Evolutionary conservation across 2,329 filamentous ascomycete species (phyloP), one percentile per base, ranked within the genome.

Genomic region (Trichoderma sp.): DNA sequence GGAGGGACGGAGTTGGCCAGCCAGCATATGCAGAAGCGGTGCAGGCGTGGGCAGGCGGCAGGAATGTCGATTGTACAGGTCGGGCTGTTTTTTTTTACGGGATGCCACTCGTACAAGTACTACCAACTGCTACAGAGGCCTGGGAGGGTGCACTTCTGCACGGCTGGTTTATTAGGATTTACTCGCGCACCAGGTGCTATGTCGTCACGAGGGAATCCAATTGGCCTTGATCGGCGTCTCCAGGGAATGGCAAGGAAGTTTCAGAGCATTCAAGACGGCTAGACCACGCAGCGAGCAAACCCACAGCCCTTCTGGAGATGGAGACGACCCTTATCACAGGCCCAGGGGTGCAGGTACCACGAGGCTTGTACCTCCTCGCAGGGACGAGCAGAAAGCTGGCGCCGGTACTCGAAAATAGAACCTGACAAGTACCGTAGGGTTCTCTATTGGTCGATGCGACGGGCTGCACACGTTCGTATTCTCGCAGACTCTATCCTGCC

Each of bases 181-280:
- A 33, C 64, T 70, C 49, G 35, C 59, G 59, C 52, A n/a, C 60
- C 59, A 57, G 37, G 43, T 37, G 56, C 68, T 43, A 70, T 70
- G 68, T 70, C 68, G 68, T 70, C 68, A 70, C 68, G 64, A 70
- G 68, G 47, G 64, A 61, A 68, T 35, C 55, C 55, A 68, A 57
- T 58, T 68, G 63, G 59, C 40, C 35, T 47, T 61, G 65, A 65
- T 70, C 69, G 68, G 71, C 60, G 70, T 66, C 68, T 70, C 65
- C 72, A 70, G 69, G 72, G 70, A 68, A 66, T 68, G 70, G 68
- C 68, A 68, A 59, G 65, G 59, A 60, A 65, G 60, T 71, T 69
- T 68, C 69, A 70, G 69, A 66, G 67, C 64, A 56, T 64, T 64
- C 49, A 64, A 64, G 47, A 57, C 43, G 60, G 69, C 58, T 68